Percentiles rank a stretch among this genome's conserved stretches.
Conservation (phyloP, 257 asterid genomes). For the Mitragyna speciosa region DNA sequence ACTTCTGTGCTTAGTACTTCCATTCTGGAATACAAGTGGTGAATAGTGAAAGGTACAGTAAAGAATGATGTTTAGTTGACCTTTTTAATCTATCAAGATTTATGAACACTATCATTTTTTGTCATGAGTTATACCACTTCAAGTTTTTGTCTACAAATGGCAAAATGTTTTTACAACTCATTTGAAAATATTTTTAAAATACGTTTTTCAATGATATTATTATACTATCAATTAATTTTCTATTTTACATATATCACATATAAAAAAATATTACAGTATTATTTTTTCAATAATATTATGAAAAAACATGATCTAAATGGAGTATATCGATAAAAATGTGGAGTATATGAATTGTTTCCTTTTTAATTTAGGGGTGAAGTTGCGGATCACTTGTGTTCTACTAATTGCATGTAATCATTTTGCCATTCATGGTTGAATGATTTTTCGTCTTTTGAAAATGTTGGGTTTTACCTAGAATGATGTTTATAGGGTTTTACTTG, state of each 20-base stretch:
- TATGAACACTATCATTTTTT: too few relatives aligned
- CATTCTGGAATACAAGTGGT: not conserved
- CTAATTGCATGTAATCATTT: not conserved
- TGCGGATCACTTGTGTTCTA: conserved; percentile 7
- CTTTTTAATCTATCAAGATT: not conserved
- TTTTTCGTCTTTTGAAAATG: not conserved
- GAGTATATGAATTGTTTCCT: not conserved
- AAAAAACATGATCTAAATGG: too few relatives aligned
- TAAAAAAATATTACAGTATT: too few relatives aligned
- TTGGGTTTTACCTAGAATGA: not conserved
- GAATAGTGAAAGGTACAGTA: not conserved
- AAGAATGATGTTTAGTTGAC: conserved; percentile 26
- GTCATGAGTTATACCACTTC: too few relatives aligned
- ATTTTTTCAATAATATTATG: too few relatives aligned
- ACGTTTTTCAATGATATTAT: too few relatives aligned
- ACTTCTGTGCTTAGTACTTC: not conserved
- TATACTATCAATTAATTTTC: too few relatives aligned
- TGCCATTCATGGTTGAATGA: not conserved
- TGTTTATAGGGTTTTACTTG: not conserved
- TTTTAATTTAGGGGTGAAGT: not conserved
- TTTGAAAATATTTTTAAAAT: too few relatives aligned
- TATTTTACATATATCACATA: too few relatives aligned
- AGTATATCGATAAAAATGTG: too few relatives aligned
- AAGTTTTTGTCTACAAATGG: too few relatives aligned
- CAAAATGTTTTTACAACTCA: too few relatives aligned